Conservation (phyloP, 768 basidiomycete species). For the Rossbeevera mucosa region DNA sequence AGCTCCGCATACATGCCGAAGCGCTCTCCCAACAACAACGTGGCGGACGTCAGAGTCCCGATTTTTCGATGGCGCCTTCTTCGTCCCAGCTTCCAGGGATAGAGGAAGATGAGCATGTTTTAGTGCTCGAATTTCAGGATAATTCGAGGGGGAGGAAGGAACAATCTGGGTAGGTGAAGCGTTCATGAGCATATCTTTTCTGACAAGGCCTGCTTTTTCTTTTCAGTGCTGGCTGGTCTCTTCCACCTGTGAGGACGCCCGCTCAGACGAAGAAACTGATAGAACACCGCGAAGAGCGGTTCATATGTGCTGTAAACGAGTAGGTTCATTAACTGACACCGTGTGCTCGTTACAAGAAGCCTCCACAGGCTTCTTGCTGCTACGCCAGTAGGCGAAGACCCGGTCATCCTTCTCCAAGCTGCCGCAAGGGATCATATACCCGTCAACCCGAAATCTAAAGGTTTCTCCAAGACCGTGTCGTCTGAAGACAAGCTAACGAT, state of each 20-base stretch:
- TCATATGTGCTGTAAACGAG: constrained; percentile 66
- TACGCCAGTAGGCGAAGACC: constrained; percentile 49
- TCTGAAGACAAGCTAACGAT: constrained; percentile 17
- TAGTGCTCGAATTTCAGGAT: constrained; percentile 49
- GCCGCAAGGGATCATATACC: constrained; percentile 73
- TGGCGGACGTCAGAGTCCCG: constrained; percentile 36
- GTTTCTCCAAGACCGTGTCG: not conserved
- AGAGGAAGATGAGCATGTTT: constrained; percentile 44
- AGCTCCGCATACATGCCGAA: constrained; percentile 53
- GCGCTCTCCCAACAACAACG: constrained; percentile 18
- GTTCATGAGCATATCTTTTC: not conserved
- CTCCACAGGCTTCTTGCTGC: constrained; percentile 53
- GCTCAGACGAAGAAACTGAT: constrained; percentile 64
- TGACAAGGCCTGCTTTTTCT: constrained; percentile 2
- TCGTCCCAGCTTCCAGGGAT: constrained; percentile 25
- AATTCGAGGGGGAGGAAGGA: constrained; percentile 34
- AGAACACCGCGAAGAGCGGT: constrained; percentile 63
- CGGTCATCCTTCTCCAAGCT: constrained; percentile 56
- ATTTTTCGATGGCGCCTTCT: constrained; percentile 35
- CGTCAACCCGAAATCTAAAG: constrained; percentile 43
- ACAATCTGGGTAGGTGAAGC: constrained; percentile 22
- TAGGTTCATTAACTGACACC: constrained; percentile 27
- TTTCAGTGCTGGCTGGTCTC: constrained; percentile 16
- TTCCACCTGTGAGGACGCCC: constrained; percentile 43
- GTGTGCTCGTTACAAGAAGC: not conserved